Evolutionary conservation across 306 rosid genomes (phyloP), one percentile per base, ranked within the genome.

Genomic region (Castanea sativa): DNA sequence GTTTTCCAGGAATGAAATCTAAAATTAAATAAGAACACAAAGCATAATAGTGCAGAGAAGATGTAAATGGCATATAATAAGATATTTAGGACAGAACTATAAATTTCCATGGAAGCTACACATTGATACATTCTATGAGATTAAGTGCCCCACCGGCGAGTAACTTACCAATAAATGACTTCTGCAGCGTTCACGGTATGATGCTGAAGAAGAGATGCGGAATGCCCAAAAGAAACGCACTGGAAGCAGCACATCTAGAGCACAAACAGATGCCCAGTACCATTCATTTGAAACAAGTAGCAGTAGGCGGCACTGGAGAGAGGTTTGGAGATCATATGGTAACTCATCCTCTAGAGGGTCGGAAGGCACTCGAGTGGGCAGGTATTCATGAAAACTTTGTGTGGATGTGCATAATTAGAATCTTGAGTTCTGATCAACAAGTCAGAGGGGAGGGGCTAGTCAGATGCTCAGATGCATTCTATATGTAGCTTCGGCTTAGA

Each of bases 191-290:
- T 77, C 92, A 29, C 91, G 87, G 72, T 95, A 95, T 60, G 97
- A 93, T 63, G 91, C 88, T 11, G 99, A 95, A 82, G 99, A 93
- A 85, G 97, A 93, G 85, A 82, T 87, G 91, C 91, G 98, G 79
- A 91, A 85, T 81, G 86, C 87, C 56, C 94, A 80, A 73, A 95
- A 83, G 96, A 91, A 85, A 81, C 88, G 91, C 53, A 76, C 77
- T 73, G 99, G 89, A 82, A 86, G 85, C 70, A 78, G 82, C 86
- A 74, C 89, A 25, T 80, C 90, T 32, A 93, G 92, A 87, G 78
- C 85, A 79, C 89, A 85, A 55, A 69, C 83, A 20, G 97, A 95
- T 56, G 64, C 76, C 74, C 95, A 91, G 77, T 78, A 75, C 77
- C 76, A 75, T 80, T 91, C 94, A 33, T 90, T 73, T 82, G 99